Conservation (phyloP, 1,284 basidiomycete species). For the Neonothopanus nambi region DNA sequence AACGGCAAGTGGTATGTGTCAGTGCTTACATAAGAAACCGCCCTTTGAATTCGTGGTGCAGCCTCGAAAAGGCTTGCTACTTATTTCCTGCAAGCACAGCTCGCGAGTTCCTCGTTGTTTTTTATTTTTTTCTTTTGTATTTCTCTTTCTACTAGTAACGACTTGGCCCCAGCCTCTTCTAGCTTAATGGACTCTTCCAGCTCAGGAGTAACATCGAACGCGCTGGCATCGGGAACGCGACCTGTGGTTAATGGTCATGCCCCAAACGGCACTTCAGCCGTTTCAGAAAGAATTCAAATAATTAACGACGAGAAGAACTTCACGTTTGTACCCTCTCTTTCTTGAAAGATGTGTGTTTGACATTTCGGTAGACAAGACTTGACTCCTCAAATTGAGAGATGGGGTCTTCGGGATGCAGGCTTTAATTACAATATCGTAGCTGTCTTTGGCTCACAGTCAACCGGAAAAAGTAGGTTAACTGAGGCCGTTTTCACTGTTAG, state of each 20-base stretch:
- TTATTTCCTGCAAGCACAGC: too few relatives aligned
- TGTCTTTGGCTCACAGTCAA: slow-evolving; percentile 96
- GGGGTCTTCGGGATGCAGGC: slow-evolving; percentile 84
- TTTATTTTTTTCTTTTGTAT: too few relatives aligned
- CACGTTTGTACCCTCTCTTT: slow-evolving; percentile 58
- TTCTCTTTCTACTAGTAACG: too few relatives aligned
- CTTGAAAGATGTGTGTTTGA: slow-evolving; percentile 1
- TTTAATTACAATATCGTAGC: slow-evolving; percentile 93
- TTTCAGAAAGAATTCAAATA: slow-evolving; percentile 72
- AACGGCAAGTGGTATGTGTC: too few relatives aligned
- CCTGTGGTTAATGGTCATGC: neutral
- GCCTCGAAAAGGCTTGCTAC: too few relatives aligned
- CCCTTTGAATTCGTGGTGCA: too few relatives aligned
- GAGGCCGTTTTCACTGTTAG: neutral
- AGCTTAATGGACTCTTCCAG: neutral
- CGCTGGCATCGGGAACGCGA: neutral
- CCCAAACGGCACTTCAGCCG: slow-evolving; percentile 14
- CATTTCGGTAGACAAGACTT: slow-evolving; percentile 58
- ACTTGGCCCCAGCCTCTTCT: too few relatives aligned
- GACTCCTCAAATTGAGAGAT: slow-evolving; percentile 69
- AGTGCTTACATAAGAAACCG: too few relatives aligned
- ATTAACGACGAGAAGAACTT: slow-evolving; percentile 90
- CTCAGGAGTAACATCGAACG: neutral
- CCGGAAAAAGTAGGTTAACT: slow-evolving; percentile 84
- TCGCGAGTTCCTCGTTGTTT: too few relatives aligned